Base-by-base conservation (phyloP, 306 rosid species). In the Pterocarpus macrocarpus region DNA sequence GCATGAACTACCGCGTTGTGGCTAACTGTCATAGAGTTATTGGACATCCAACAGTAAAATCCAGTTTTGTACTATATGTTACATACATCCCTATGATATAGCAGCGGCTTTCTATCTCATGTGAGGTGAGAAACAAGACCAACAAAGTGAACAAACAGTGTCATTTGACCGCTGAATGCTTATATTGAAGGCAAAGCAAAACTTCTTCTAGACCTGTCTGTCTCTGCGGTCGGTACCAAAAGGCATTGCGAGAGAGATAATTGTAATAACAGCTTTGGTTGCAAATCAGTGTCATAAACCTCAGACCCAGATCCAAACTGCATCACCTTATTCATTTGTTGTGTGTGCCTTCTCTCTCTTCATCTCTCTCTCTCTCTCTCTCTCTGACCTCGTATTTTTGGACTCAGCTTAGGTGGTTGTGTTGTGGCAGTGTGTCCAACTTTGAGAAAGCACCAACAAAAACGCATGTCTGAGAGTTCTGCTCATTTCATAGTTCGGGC, bases 281-380 rank as follows among this genome's bases (percentile, higher is more conserved):
- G 44, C 79, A 75, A 75, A 84, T 82, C 90, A 76, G 52, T 68
- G 30, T 81, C 90, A 9, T 0, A 50, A 33, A 69, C 74, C 77
- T 70, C 57, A 73, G n/a, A 38, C 73, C 70, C 80, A 78, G 88
- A 87, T 85, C 88, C 87, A 78, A 87, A 79, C 85, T 68, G 35
- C 78, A 64, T 68, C 64, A 49, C 55, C 59, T 52, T 39, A 45
- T 32, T 67, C 30, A 30, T 64, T 35, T 65, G 13, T 33, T 63
- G 28, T 22, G 28, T 33, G 2, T 28, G 9, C 35, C 14, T 5
- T 50, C 49, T 45, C 39, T 22, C 28, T 22, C 28, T 22, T 22
- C 28, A 22, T 49, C 52, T 62, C 73, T 73, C 17, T 77, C 76
- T 33, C 71, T 70, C 5, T 49, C 52, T 62, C 73, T 73, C 17